phyloP scores from a whole-genome alignment of 345 rosid species.

The Excoecaria agallocha region DNA sequence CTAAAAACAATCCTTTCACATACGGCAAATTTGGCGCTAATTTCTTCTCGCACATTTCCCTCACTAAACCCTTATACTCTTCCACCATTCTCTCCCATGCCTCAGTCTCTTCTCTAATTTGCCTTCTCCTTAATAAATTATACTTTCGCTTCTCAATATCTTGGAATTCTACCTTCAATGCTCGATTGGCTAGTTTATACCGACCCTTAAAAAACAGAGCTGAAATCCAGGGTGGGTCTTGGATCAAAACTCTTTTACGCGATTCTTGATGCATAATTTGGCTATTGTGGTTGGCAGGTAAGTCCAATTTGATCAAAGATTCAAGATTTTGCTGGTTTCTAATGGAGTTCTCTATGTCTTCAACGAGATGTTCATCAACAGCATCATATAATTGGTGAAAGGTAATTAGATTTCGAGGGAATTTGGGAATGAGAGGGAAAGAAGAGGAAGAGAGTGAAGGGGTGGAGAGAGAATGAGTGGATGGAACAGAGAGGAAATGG shows the following conservation, averaged over 20 bases:
- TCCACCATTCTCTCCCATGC: constrained; percentile 83
- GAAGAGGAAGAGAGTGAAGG: constrained; percentile 35
- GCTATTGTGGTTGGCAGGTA: constrained; percentile 24
- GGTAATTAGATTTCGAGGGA: constrained; percentile 14
- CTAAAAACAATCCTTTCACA: constrained; percentile 75
- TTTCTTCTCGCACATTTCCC: constrained; percentile 73
- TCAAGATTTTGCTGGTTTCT: constrained; percentile 18
- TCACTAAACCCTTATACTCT: constrained; percentile 70
- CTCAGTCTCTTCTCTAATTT: constrained; percentile 83
- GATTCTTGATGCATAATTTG: constrained; percentile 25
- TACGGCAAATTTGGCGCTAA: constrained; percentile 81
- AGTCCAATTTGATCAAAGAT: constrained; percentile 19
- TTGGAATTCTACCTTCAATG: constrained; percentile 44
- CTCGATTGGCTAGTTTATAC: constrained; percentile 40
- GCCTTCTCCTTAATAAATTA: constrained; percentile 66
- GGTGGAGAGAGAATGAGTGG: constrained; percentile 20
- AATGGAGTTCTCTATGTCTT: constrained; percentile 37
- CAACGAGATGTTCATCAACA: constrained; percentile 21
- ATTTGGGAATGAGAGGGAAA: constrained; percentile 32
- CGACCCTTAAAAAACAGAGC: constrained; percentile 61
- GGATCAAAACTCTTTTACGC: constrained; percentile 46
- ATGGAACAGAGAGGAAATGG: constrained; percentile 27
- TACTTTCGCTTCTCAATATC: constrained; percentile 62
- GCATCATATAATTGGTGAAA: constrained; percentile 26
- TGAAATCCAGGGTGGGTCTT: constrained; percentile 83